A percentile compares a stretch with the other conserved stretches of the same genome.
Conservation (phyloP, 331 rosid genomes). For the Rosa hybrid region DNA sequence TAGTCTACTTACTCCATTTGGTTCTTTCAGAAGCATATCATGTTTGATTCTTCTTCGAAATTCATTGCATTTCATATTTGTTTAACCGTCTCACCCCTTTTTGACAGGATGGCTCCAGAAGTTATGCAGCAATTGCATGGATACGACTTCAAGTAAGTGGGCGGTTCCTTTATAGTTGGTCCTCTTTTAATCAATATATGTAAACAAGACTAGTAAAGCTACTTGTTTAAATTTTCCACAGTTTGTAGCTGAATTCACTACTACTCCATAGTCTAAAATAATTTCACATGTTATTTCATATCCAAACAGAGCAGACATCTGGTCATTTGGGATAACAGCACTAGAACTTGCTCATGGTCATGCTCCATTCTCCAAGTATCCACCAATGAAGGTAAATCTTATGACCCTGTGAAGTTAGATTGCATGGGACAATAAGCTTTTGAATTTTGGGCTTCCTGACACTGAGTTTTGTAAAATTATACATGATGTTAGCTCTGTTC, state of each 20-base stretch:
- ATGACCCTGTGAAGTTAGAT: not conserved
- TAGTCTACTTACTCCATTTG: not conserved
- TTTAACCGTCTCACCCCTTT: not conserved
- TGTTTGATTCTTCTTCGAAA: not conserved
- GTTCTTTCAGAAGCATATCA: slow-evolving; percentile 4
- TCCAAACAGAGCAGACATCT: slow-evolving; percentile 32
- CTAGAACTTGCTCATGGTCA: slow-evolving; percentile 42
- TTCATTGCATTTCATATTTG: slow-evolving; percentile 1
- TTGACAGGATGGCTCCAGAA: slow-evolving; percentile 41
- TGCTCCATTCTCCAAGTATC: slow-evolving; percentile 36
- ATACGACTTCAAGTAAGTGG: slow-evolving; percentile 39
- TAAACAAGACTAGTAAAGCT: no score
- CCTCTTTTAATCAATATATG: not conserved
- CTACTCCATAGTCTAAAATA: not conserved
- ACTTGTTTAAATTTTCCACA: not conserved
- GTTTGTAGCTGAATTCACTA: not conserved
- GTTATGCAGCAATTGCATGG: slow-evolving; percentile 46
- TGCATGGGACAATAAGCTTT: not conserved
- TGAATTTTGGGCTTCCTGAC: not conserved
- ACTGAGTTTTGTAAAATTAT: not conserved
- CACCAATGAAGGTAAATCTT: slow-evolving; percentile 36
- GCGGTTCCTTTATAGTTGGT: not conserved
- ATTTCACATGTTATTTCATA: not conserved
- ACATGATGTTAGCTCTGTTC: not conserved
- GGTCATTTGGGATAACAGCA: slow-evolving; percentile 43